Evolutionary conservation across 345 rosid species (phyloP).

Genomic region (Microthlaspi erraticum): DNA sequence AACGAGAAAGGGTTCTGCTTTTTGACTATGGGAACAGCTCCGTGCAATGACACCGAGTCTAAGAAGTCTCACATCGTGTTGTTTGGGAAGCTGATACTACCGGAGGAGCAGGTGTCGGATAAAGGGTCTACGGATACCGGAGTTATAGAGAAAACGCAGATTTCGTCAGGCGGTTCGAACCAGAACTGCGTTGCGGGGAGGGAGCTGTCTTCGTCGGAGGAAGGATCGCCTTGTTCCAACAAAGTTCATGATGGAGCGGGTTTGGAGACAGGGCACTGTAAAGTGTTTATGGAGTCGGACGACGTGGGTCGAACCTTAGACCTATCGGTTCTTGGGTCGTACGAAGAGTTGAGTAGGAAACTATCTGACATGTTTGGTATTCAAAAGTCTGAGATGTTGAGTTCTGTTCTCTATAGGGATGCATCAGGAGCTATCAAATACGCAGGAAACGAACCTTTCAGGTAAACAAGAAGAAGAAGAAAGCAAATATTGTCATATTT

Average conservation of each 20-base stretch:
- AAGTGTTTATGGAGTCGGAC: constrained; percentile 88
- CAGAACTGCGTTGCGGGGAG: constrained; percentile 51
- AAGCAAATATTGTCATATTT: neutral
- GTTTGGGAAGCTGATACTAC: constrained; percentile 83
- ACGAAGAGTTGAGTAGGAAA: constrained; percentile 71
- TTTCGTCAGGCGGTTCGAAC: constrained; percentile 63
- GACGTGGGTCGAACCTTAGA: constrained; percentile 85
- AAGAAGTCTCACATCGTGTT: constrained; percentile 71
- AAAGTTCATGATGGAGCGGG: constrained; percentile 49
- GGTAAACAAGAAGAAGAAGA: constrained; percentile 45
- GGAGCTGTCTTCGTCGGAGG: constrained; percentile 60
- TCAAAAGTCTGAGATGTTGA: constrained; percentile 65
- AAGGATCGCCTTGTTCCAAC: constrained; percentile 65
- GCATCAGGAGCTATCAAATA: constrained; percentile 66
- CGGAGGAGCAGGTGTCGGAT: constrained; percentile 63
- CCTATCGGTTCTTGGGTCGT: constrained; percentile 72
- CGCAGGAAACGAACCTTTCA: constrained; percentile 84
- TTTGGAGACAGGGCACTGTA: constrained; percentile 76
- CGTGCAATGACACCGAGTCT: constrained; percentile 47
- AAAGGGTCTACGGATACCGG: constrained; percentile 69
- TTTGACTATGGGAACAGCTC: constrained; percentile 65
- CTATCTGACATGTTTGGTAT: constrained; percentile 79
- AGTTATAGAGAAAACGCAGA: constrained; percentile 54
- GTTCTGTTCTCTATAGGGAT: constrained; percentile 69
- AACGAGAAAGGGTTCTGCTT: constrained; percentile 59